phyloP scores from a whole-genome alignment of 2,329 filamentous ascomycete species.

The Claviceps sorghi region DNA sequence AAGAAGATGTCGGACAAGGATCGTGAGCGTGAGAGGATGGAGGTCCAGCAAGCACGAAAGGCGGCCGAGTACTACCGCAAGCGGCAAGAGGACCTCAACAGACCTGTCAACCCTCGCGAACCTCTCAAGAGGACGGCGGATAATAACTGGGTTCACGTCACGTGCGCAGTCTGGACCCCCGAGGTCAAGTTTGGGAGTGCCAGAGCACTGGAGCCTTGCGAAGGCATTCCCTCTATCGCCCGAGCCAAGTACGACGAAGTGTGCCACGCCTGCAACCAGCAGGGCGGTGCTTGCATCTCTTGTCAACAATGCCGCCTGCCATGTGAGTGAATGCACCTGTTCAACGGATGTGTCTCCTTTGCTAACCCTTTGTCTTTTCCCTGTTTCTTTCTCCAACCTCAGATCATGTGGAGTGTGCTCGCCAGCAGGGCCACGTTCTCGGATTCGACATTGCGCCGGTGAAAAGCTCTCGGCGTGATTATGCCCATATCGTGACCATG shows the following conservation, averaged over 20 bases:
- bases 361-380: slow-evolving; percentile 4
- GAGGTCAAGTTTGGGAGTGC: slow-evolving; percentile 89
- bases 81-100: slow-evolving; percentile 69
- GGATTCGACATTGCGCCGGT: slow-evolving; percentile 85
- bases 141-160: slow-evolving; percentile 97
- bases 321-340: slow-evolving; percentile 22
- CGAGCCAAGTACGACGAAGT: slow-evolving; percentile 56
- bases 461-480: slow-evolving; percentile 75
- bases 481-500: slow-evolving; percentile 64
- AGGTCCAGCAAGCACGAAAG: slow-evolving; percentile 69
- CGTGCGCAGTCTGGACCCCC: slow-evolving; percentile 79
- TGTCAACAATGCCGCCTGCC: slow-evolving; percentile 59
- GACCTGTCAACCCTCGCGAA: slow-evolving; percentile 72
- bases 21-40: slow-evolving; percentile 70
- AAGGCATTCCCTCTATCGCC: slow-evolving; percentile 77
- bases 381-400: too few relatives aligned
- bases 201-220: slow-evolving; percentile 66
- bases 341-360: background rate
- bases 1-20: slow-evolving; percentile 88
- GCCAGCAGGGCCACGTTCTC: slow-evolving; percentile 65
- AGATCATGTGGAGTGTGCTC: slow-evolving; percentile 74
- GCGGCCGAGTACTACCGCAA: slow-evolving; percentile 70
- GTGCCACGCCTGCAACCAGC: slow-evolving; percentile 73
- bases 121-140: slow-evolving; percentile 85
- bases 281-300: slow-evolving; percentile 61